A percentile compares a stretch with the other conserved stretches of the same genome.
Conservation (phyloP, 1,139 yeast genomes). For the Pichia sp. region DNA sequence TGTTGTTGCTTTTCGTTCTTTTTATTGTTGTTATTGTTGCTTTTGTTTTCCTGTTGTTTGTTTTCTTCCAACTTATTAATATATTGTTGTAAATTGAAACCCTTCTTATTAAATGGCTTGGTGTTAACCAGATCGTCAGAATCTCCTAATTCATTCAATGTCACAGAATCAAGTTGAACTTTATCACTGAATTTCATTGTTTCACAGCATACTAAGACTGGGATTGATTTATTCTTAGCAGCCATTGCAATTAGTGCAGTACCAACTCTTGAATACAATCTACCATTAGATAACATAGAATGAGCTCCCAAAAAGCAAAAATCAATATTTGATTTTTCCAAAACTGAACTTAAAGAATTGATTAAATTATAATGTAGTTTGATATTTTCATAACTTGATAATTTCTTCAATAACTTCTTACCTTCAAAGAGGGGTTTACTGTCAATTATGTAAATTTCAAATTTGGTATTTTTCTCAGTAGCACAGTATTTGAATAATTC, state of each 20-base stretch:
- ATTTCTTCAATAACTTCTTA: constrained; percentile 55
- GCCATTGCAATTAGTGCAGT: constrained; percentile 91
- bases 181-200: constrained; percentile 91
- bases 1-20: constrained; percentile 23
- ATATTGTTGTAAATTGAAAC: constrained; percentile 61
- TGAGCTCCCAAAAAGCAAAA: constrained; percentile 94
- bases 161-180: constrained; percentile 91
- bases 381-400: constrained; percentile 47
- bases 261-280: constrained; percentile 89
- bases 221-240: constrained; percentile 81
- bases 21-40: constrained; percentile 17
- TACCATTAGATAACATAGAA: constrained; percentile 93
- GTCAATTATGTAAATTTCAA: constrained; percentile 82
- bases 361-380: constrained; percentile 70
- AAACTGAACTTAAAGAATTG: constrained; percentile 69
- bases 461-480: constrained; percentile 49
- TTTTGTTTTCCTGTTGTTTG: constrained; percentile 12
- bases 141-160: constrained; percentile 87
- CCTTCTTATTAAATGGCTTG: constrained; percentile 52
- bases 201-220: constrained; percentile 93
- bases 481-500: constrained; percentile 69
- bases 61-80: constrained; percentile 36
- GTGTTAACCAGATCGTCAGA: constrained; percentile 59
- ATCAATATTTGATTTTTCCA: constrained; percentile 62
- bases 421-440: constrained; percentile 97